Evolutionary conservation across 805 yeast species (phyloP), one percentile per base, ranked within the genome.

Genomic region (Wickerhamomyces sydowiorum): DNA sequence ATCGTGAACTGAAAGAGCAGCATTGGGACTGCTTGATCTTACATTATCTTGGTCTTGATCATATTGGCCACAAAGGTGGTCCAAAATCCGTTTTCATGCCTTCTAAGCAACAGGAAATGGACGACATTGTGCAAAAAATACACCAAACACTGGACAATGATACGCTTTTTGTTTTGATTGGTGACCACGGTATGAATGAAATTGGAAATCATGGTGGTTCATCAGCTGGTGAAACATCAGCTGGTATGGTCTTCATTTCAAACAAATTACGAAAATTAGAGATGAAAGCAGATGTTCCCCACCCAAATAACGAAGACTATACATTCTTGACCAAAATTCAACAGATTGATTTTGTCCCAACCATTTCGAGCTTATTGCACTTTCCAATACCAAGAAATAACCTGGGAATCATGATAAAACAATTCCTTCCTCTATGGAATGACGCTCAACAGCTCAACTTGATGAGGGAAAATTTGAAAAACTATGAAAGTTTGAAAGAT

Each of bases 191-290:
- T 4, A 90, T 90, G 97, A 89, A 89, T 56, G 95, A 89, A 40
- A 76, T 84, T 4, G 97, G 97, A 1, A 91, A 90, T 53, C 98
- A 93, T 60, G 99, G 99, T 7, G 99, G 98, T 1, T 86, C 97
- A 0, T 85, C 96, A 3, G 59, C 72, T 0, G 96, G 96, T 2
- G 99, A 93, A 61, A 91, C 97, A 0, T 84, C 89, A 14, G 83
- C 99, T 1, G 97, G 84, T 0, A 53, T 93, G 54, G 65, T 80
- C 1, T 71, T 91, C 34, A 65, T 85, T 0, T 82, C 96, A 0
- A 77, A 82, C 8, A 73, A 73, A 50, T 73, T 89, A 42, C 49
- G 64, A 38, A 42, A 53, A 1, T 49, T 57, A 12, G 44, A 52
- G 6, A 13, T 36, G 43, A 44, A 22, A 32, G 20, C 41, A 0